Conservation (phyloP, 1,284 basidiomycete species). For the Irpex sp. region DNA sequence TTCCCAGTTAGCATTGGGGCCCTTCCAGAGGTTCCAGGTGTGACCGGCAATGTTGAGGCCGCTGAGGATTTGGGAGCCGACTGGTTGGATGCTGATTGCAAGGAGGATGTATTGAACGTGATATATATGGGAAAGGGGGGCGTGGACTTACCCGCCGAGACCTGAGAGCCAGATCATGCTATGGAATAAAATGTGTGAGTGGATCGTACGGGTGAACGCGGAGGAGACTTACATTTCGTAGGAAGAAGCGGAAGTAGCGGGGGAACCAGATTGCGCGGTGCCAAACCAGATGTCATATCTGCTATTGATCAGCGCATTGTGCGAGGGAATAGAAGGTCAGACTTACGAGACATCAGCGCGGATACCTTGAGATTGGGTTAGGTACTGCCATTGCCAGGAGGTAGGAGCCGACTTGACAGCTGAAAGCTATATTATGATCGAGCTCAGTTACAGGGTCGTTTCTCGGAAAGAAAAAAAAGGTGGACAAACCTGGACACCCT, state of each 20-base stretch:
- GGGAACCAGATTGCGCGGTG: slow-evolving; percentile 33
- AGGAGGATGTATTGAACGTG: not conserved
- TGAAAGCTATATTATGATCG: slow-evolving; percentile 28
- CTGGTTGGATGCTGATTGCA: slow-evolving; percentile 41
- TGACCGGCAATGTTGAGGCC: slow-evolving; percentile 41
- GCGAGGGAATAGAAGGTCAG: not conserved
- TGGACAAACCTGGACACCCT: slow-evolving; percentile 39
- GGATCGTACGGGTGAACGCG: not conserved
- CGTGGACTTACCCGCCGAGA: slow-evolving; percentile 41
- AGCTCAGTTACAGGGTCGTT: not conserved
- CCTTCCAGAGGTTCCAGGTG: slow-evolving; percentile 53
- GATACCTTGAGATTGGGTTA: slow-evolving; percentile 37
- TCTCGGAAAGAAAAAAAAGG: not conserved
- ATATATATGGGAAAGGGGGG: not conserved
- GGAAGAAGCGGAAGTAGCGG: slow-evolving; percentile 43
- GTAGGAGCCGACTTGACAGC: slow-evolving; percentile 41
- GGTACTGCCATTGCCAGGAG: slow-evolving; percentile 46
- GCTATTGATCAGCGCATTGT: not conserved
- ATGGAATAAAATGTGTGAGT: not conserved
- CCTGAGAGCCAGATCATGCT: slow-evolving; percentile 63
- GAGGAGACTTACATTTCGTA: slow-evolving; percentile 45
- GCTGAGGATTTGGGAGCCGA: slow-evolving; percentile 43
- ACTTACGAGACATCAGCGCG: slow-evolving; percentile 50
- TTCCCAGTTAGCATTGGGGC: slow-evolving; percentile 51
- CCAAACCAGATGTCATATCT: slow-evolving; percentile 58